Evolutionary conservation across 2,329 filamentous ascomycete genomes (phyloP).

Genomic region (Fusarium miscanthi): DNA sequence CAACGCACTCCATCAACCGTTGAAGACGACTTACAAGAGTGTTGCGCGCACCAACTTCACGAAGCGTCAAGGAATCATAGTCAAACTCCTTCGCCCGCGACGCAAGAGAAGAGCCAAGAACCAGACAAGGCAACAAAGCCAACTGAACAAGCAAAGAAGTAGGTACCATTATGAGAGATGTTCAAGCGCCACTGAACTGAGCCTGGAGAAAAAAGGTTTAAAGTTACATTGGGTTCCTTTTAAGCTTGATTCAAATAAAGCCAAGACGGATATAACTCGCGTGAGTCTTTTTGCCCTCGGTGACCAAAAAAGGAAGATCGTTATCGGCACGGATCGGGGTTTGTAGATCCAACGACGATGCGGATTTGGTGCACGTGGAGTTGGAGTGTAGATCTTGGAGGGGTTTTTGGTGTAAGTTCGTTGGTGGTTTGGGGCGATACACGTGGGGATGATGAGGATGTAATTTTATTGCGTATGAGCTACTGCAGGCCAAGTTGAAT

Average conservation of each 20-base stretch:
- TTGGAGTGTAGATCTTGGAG: slow-evolving; percentile 16
- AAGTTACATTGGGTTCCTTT: slow-evolving; percentile 22
- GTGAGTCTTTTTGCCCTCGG: slow-evolving; percentile 30
- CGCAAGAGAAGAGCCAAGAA: slow-evolving; percentile 22
- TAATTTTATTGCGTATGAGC: background rate
- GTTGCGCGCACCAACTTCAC: slow-evolving; percentile 54
- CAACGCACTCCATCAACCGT: fast-evolving
- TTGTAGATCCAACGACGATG: slow-evolving; percentile 32
- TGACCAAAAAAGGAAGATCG: slow-evolving; percentile 34
- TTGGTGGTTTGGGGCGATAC: background rate
- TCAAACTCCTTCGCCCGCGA: slow-evolving; percentile 40
- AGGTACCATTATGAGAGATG: slow-evolving; percentile 28
- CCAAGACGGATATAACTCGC: slow-evolving; percentile 21
- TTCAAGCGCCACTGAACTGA: background rate
- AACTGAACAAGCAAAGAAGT: slow-evolving; percentile 27
- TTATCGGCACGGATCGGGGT: slow-evolving; percentile 4
- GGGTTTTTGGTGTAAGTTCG: background rate
- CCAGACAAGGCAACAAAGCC: slow-evolving; percentile 35
- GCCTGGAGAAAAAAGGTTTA: background rate
- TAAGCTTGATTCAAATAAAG: slow-evolving; percentile 24
- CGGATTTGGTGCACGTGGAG: slow-evolving; percentile 33
- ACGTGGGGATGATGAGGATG: slow-evolving; percentile 29
- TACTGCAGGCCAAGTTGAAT: background rate
- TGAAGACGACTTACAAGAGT: slow-evolving; percentile 45
- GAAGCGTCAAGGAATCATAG: slow-evolving; percentile 44